Conservation (phyloP, 108 stramenopile species). For the Skeletonema grethae region DNA sequence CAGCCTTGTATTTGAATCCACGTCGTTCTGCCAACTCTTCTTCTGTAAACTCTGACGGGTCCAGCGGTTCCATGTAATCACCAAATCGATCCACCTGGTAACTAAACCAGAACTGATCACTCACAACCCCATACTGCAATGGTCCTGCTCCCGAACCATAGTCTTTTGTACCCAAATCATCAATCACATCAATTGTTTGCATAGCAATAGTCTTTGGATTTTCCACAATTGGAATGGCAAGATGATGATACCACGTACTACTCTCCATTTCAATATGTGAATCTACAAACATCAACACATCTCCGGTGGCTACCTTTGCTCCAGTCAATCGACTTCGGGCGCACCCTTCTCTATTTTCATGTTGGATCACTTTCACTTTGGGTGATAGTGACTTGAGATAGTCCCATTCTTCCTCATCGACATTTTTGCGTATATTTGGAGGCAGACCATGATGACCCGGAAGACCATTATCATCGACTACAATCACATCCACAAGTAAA, state of each 20-base stretch:
- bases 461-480: slow-evolving; percentile 57
- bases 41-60: slow-evolving; percentile 24
- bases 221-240: slow-evolving; percentile 48
- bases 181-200: slow-evolving; percentile 56
- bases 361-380: slow-evolving; percentile 50
- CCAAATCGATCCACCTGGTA: slow-evolving; percentile 48
- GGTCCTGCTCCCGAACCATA: slow-evolving; percentile 38
- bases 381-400: slow-evolving; percentile 35
- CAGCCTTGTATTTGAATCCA: slow-evolving; percentile 35
- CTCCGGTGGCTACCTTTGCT: slow-evolving; percentile 38
- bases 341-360: slow-evolving; percentile 48
- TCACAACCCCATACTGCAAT: slow-evolving; percentile 47
- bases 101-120: slow-evolving; percentile 45
- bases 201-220: slow-evolving; percentile 55
- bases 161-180: slow-evolving; percentile 44
- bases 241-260: slow-evolving; percentile 53
- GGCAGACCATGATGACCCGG: slow-evolving; percentile 39
- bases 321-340: slow-evolving; percentile 50
- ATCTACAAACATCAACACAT: slow-evolving; percentile 56
- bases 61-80: slow-evolving; percentile 35
- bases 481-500: slow-evolving; percentile 43
- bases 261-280: slow-evolving; percentile 53
- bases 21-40: slow-evolving; percentile 28
- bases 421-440: slow-evolving; percentile 35
- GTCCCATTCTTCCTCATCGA: slow-evolving; percentile 41